phyloP scores from a whole-genome alignment of 2,329 filamentous ascomycete species.

The Nothophoma quercina region DNA sequence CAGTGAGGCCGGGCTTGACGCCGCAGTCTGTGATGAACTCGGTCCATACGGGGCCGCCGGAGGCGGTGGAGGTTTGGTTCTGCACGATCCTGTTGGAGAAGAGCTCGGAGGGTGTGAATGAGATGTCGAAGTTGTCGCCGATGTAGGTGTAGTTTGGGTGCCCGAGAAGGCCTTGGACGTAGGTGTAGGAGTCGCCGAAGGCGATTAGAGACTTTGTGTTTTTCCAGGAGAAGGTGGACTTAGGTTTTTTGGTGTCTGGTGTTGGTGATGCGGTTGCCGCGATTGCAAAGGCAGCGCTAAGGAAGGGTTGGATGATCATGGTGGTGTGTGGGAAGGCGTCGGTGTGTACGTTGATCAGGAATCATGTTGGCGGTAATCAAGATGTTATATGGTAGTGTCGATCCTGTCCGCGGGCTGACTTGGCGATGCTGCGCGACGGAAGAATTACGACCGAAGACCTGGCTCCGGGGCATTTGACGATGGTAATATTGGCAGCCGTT shows the following conservation, averaged over 20 bases:
- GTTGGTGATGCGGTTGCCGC: constrained; percentile 4
- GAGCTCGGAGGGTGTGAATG: constrained; percentile 55
- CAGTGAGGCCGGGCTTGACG: constrained; percentile 53
- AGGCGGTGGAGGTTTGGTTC: constrained; percentile 57
- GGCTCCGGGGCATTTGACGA: constrained; percentile 2
- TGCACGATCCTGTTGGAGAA: constrained; percentile 60
- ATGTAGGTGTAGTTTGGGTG: constrained; percentile 63
- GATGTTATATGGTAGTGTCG: constrained; percentile 5
- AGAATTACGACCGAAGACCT: constrained; percentile 24
- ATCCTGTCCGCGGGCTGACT: not conserved
- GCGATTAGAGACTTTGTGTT: constrained; percentile 46
- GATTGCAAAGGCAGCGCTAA: constrained; percentile 5
- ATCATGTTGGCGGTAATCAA: not conserved
- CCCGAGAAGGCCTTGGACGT: constrained; percentile 62
- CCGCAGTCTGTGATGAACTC: constrained; percentile 62
- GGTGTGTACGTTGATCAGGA: not conserved
- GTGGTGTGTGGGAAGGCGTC: not conserved
- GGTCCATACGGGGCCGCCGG: constrained; percentile 64
- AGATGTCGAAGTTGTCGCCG: constrained; percentile 58
- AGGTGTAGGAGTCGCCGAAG: constrained; percentile 63
- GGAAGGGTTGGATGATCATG: constrained; percentile 20
- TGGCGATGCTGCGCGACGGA: constrained; percentile 10
- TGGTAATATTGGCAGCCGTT: not conserved
- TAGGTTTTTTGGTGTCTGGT: not conserved
- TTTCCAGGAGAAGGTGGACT: constrained; percentile 31